phyloP scores from a whole-genome alignment of 2,329 filamentous ascomycete species.

The Lasiodiplodia hormozganensis region DNA sequence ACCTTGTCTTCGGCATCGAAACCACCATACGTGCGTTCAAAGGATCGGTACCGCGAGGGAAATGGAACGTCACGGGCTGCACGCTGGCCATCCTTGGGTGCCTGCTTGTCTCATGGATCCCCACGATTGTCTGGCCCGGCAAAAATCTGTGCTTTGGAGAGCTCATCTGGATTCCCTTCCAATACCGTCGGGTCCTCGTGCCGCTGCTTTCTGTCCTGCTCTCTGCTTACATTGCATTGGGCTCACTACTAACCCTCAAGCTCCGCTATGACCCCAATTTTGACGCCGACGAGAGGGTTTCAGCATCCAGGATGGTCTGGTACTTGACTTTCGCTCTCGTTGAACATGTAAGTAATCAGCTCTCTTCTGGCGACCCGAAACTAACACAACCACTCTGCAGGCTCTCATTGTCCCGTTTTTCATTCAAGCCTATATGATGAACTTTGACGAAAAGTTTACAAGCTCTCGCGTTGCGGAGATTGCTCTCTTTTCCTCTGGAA shows the following conservation, averaged over 20 bases:
- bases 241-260: constrained; percentile 63
- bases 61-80: constrained; percentile 67
- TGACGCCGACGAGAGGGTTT: constrained; percentile 65
- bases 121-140: constrained; percentile 63
- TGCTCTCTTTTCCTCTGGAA: constrained; percentile 69
- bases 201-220: constrained; percentile 60
- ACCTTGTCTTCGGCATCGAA: constrained; percentile 71
- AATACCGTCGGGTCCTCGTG: constrained; percentile 64
- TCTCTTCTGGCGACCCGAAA: background rate
- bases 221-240: constrained; percentile 58
- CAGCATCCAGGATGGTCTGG: constrained; percentile 74
- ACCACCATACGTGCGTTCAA: constrained; percentile 63
- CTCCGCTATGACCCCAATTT: constrained; percentile 63
- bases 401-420: constrained; percentile 71
- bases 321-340: constrained; percentile 65
- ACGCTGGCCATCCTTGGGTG: constrained; percentile 59
- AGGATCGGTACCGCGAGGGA: constrained; percentile 60
- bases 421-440: constrained; percentile 57
- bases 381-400: constrained; percentile 44
- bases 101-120: constrained; percentile 63
- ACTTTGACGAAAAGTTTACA: constrained; percentile 54
- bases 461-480: constrained; percentile 70
- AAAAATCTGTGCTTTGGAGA: constrained; percentile 70
- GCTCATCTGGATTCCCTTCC: constrained; percentile 70
- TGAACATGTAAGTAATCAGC: constrained; percentile 62